A percentile compares a stretch with the other conserved stretches of the same genome.
phyloP scores from a whole-genome alignment of 2,329 filamentous ascomycete genomes.

The Triangularia verruculosa region DNA sequence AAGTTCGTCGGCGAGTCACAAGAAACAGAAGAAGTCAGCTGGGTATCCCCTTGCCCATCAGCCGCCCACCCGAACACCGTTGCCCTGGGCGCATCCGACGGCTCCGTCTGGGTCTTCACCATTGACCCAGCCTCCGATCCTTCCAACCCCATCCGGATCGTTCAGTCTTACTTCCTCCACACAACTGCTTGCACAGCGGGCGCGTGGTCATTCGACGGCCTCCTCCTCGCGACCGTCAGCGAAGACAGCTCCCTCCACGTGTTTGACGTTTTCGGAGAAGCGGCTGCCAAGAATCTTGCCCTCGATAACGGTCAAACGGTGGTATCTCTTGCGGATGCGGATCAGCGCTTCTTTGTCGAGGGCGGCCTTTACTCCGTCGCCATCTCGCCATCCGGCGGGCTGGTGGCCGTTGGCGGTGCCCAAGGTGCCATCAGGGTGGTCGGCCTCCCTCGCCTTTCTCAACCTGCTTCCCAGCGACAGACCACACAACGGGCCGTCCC shows the following conservation, averaged over 20 bases:
- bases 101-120: slow-evolving; percentile 94
- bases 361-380: slow-evolving; percentile 88
- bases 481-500: neutral
- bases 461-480: slow-evolving; percentile 19
- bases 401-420: slow-evolving; percentile 84
- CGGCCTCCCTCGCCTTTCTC: slow-evolving; percentile 66
- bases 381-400: slow-evolving; percentile 72
- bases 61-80: slow-evolving; percentile 72
- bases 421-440: slow-evolving; percentile 83
- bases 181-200: slow-evolving; percentile 83
- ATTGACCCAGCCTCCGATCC: slow-evolving; percentile 62
- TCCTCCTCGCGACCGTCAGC: slow-evolving; percentile 79
- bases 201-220: slow-evolving; percentile 84
- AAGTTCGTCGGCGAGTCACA: slow-evolving; percentile 72
- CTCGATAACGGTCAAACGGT: slow-evolving; percentile 60
- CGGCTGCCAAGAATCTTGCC: slow-evolving; percentile 55
- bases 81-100: slow-evolving; percentile 84
- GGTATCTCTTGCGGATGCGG: slow-evolving; percentile 71
- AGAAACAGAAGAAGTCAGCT: slow-evolving; percentile 95
- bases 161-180: slow-evolving; percentile 91
- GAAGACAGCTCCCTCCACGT: slow-evolving; percentile 89
- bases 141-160: slow-evolving; percentile 66
- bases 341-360: slow-evolving; percentile 89
- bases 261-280: slow-evolving; percentile 85
- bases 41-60: slow-evolving; percentile 74